Evolutionary conservation across 2,329 filamentous ascomycete species (phyloP).

Genomic region (Zasmidium cellare): DNA sequence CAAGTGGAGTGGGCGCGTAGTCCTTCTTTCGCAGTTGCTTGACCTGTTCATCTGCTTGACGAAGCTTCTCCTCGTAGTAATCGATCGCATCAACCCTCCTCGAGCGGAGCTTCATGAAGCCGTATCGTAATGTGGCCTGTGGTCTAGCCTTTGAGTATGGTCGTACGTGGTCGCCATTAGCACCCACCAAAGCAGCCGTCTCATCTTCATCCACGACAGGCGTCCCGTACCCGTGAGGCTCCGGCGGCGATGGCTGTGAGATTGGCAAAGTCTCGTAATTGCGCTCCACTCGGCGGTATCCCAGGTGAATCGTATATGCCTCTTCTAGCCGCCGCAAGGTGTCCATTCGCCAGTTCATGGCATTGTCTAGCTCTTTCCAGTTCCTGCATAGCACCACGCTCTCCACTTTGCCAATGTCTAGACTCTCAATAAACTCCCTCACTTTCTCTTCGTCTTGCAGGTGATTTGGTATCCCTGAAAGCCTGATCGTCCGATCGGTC

Average conservation of each 20-base stretch:
- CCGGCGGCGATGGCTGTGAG: constrained; percentile 46
- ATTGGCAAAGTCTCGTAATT: constrained; percentile 52
- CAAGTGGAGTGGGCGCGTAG: constrained; percentile 76
- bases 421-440: constrained; percentile 79
- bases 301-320: constrained; percentile 77
- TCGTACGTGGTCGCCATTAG: constrained; percentile 39
- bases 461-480: constrained; percentile 82
- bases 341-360: constrained; percentile 67
- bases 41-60: constrained; percentile 75
- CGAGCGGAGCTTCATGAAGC: constrained; percentile 69
- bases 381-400: constrained; percentile 82
- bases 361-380: constrained; percentile 77
- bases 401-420: constrained; percentile 88
- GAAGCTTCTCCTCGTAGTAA: constrained; percentile 86
- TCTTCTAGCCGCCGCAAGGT: constrained; percentile 75
- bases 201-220: constrained; percentile 31
- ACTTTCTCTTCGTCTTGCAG: constrained; percentile 80
- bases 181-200: constrained; percentile 17
- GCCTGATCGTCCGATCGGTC: constrained; percentile 87
- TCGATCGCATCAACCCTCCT: constrained; percentile 86
- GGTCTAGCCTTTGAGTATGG: constrained; percentile 58
- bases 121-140: constrained; percentile 73
- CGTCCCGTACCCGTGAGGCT: constrained; percentile 31
- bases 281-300: constrained; percentile 53
- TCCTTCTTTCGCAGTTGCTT: constrained; percentile 67